These are phyloP conservation scores for Hypoxylon cercidicola DNA, from an alignment of 495 filamentous ascomycete genomes.

Conservation along the genomic window DNA sequence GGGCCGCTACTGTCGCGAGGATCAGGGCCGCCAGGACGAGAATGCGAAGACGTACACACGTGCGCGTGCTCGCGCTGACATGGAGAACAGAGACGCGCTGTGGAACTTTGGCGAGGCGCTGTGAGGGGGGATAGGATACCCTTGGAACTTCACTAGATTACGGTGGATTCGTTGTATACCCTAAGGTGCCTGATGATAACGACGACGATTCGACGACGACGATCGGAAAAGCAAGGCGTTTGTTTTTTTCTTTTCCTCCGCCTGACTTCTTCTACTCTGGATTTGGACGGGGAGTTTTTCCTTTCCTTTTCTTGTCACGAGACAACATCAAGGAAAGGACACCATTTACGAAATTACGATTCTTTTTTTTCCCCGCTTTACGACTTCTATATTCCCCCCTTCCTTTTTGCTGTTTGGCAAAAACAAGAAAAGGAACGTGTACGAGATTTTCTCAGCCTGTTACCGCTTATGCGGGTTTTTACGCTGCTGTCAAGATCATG, in stretches of 20 bases:
- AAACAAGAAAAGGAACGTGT: no score
- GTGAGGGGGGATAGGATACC: slow-evolving; percentile 8
- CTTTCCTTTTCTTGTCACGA: slow-evolving; percentile 9
- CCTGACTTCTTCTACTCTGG: slow-evolving; percentile 1
- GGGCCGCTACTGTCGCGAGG: background rate
- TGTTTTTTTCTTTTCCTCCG: background rate
- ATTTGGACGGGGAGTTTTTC: slow-evolving; percentile 10
- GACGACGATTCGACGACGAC: slow-evolving; percentile 7
- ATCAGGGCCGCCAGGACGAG: no score
- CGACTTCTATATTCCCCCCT: background rate
- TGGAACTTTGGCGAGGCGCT: slow-evolving; percentile 29
- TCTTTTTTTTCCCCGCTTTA: slow-evolving; percentile 7
- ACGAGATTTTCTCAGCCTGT: no score
- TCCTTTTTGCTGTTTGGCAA: background rate
- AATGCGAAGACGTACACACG: no score
- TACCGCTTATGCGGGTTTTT: no score
- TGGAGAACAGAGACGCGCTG: background rate
- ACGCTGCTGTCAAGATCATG: no score
- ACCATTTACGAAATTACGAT: slow-evolving; percentile 29
- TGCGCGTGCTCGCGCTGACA: background rate
- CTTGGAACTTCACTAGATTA: slow-evolving; percentile 9
- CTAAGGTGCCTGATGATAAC: slow-evolving; percentile 29
- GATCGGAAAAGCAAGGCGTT: slow-evolving; percentile 28
- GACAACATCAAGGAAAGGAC: slow-evolving; percentile 11
- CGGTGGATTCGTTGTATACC: slow-evolving; percentile 1